Evolutionary conservation across 192 early-diverging fungal species (phyloP).

Genomic region (Chytriomyces hyalinus): DNA sequence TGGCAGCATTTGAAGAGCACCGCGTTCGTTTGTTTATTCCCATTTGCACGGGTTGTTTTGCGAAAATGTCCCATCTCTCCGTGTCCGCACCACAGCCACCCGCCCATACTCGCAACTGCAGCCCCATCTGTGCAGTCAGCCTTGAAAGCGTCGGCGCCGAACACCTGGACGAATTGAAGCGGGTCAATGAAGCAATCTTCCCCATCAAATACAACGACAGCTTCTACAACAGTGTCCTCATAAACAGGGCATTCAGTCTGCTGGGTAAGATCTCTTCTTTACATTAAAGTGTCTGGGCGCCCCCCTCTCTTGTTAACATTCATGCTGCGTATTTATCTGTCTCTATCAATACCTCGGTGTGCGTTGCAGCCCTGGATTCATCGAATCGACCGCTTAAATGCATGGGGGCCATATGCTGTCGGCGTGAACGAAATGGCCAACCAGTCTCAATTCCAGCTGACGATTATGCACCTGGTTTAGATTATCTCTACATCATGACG

Average conservation of each 20-base stretch:
- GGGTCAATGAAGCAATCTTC: conserved; percentile 79
- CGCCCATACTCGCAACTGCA: too few species aligned
- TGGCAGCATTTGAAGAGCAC: too few species aligned
- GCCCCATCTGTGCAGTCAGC: neutral
- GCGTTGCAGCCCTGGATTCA: neutral
- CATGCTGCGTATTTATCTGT: too few species aligned
- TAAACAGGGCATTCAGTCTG: conserved; percentile 36
- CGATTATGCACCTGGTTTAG: neutral
- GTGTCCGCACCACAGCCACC: too few species aligned
- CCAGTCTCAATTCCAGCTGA: neutral
- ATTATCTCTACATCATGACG: conserved; percentile 87
- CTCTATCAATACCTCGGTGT: too few species aligned
- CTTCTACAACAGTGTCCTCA: conserved; percentile 76
- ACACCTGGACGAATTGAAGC: conserved; percentile 72
- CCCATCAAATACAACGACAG: conserved; percentile 81
- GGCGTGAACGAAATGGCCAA: neutral
- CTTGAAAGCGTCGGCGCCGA: conserved; percentile 35
- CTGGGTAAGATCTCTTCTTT: conserved; percentile 35
- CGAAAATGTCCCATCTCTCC: too few species aligned
- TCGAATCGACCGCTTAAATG: neutral
- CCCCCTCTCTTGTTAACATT: too few species aligned
- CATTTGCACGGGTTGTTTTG: too few species aligned
- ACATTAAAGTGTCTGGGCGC: too few species aligned
- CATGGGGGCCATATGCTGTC: neutral
- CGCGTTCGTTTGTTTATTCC: too few species aligned